Percentiles rank a stretch among this genome's conserved stretches.
Conservation (phyloP, 345 rosid species). For the Geranium brycei region DNA sequence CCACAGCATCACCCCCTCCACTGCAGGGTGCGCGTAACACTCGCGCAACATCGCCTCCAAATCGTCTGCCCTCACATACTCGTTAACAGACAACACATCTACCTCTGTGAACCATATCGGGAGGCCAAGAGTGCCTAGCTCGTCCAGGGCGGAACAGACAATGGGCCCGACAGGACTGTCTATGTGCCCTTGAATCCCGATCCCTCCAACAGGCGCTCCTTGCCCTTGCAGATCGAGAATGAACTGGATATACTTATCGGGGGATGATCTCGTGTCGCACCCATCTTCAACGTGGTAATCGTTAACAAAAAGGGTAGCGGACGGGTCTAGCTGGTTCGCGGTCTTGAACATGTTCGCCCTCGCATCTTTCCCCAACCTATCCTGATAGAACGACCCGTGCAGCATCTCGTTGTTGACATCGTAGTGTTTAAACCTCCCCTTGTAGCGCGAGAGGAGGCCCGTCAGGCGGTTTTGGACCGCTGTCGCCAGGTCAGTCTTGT, state of each 20-base stretch:
- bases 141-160: constrained; percentile 59
- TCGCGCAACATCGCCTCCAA: constrained; percentile 90
- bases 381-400: constrained; percentile 80
- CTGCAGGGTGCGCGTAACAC: constrained; percentile 82
- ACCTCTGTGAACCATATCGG: constrained; percentile 96
- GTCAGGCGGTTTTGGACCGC: constrained; percentile 65
- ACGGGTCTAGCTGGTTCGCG: constrained; percentile 58
- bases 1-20: constrained; percentile 95
- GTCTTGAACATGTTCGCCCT: constrained; percentile 65
- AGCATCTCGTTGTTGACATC: constrained; percentile 97
- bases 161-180: constrained; percentile 69
- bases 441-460: constrained; percentile 67
- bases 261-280: constrained; percentile 55
- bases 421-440: constrained; percentile 73
- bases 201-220: constrained; percentile 82
- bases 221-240: constrained; percentile 55
- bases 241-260: constrained; percentile 64
- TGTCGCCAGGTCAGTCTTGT: constrained; percentile 31
- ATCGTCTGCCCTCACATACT: constrained; percentile 79
- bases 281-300: constrained; percentile 94
- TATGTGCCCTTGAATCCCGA: constrained; percentile 90
- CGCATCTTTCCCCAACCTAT: constrained; percentile 43
- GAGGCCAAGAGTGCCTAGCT: constrained; percentile 58
- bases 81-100: constrained; percentile 72
- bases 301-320: constrained; percentile 60